Evolutionary conservation across 495 filamentous ascomycete genomes (phyloP).

Genomic region (Aspergillus conjunctus): DNA sequence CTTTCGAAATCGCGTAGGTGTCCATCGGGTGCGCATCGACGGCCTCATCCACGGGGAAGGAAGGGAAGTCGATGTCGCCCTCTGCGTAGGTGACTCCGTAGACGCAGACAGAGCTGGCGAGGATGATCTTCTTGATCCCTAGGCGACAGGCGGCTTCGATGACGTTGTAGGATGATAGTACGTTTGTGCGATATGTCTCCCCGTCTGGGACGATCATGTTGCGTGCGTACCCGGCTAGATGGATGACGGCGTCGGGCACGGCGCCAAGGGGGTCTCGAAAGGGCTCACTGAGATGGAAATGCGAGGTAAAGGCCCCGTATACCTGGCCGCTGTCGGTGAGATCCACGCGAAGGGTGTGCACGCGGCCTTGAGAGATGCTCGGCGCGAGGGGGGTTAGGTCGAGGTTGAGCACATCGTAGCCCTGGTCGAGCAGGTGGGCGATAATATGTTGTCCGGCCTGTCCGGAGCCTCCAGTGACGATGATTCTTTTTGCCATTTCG

Average conservation of each 20-base stretch:
- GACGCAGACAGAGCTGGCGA: conserved; percentile 58
- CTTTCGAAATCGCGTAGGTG: conserved; percentile 60
- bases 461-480: conserved; percentile 60
- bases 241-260: conserved; percentile 60
- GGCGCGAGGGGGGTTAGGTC: conserved; percentile 51
- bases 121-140: conserved; percentile 61
- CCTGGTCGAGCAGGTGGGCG: conserved; percentile 51
- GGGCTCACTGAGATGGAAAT: conserved; percentile 56
- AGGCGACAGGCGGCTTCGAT: conserved; percentile 63
- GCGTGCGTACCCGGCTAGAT: conserved; percentile 61
- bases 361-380: conserved; percentile 37
- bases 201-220: conserved; percentile 65
- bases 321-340: conserved; percentile 61
- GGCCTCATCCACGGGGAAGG: conserved; percentile 60
- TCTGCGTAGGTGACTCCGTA: conserved; percentile 63
- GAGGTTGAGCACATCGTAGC: conserved; percentile 59
- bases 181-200: conserved; percentile 59
- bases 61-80: conserved; percentile 55
- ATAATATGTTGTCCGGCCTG: conserved; percentile 63
- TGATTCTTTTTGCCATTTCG: conserved; percentile 41
- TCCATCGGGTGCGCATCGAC: conserved; percentile 57
- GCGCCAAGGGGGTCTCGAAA: conserved; percentile 38
- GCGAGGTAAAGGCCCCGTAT: conserved; percentile 58
- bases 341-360: conserved; percentile 60
- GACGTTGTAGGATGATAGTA: conserved; percentile 57